These are phyloP conservation scores for Vigna nakashimae DNA, from an alignment of 306 rosid species.

Conservation along the genomic window DNA sequence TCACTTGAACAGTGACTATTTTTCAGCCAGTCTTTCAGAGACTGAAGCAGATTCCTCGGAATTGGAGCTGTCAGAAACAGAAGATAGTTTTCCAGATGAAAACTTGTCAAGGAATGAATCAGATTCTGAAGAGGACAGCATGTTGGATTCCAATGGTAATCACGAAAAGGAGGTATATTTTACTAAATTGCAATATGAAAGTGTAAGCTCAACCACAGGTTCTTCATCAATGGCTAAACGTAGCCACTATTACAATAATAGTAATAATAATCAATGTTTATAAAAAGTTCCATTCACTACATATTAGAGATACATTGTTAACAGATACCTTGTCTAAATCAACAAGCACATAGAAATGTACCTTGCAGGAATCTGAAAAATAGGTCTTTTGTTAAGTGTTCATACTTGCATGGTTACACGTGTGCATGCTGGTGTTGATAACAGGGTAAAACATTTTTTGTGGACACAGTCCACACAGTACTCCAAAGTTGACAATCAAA, in stretches of 20 bases:
- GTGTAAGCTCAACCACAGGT: conserved; percentile 28
- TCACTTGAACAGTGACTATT: conserved; percentile 42
- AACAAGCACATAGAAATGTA: conserved; percentile 33
- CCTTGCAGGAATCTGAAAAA: conserved; percentile 28
- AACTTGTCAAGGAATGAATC: conserved; percentile 49
- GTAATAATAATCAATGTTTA: conserved; percentile 44
- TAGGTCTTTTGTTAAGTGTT: neutral
- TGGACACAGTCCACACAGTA: too few relatives aligned
- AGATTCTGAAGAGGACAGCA: conserved; percentile 58
- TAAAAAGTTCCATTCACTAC: conserved; percentile 31
- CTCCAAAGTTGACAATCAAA: too few relatives aligned
- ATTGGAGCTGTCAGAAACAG: conserved; percentile 51
- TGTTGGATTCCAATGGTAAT: conserved; percentile 42
- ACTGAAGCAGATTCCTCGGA: conserved; percentile 47
- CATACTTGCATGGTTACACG: neutral
- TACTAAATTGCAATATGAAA: conserved; percentile 39
- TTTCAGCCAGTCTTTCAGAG: conserved; percentile 47
- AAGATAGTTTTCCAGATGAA: conserved; percentile 51
- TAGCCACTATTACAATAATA: conserved; percentile 27
- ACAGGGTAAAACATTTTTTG: neutral
- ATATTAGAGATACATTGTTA: conserved; percentile 26
- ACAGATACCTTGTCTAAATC: conserved; percentile 1
- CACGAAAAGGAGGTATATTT: conserved; percentile 48
- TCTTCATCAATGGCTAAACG: conserved; percentile 44
- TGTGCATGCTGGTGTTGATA: neutral